Base-by-base conservation (phyloP, 23 red algal genomes). In the Agarophyton chilense region DNA sequence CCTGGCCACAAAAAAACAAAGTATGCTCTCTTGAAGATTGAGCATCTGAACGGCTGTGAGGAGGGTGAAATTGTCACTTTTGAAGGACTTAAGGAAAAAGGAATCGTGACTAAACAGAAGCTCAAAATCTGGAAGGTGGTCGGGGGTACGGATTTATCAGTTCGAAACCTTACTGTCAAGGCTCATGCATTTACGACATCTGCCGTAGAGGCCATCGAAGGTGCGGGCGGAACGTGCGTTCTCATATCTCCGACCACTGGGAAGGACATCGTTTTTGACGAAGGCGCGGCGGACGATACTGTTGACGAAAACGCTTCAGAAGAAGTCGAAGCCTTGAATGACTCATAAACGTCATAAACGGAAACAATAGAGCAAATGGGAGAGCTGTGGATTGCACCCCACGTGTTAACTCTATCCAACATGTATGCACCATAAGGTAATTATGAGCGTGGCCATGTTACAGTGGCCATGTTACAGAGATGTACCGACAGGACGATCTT, bases 101-200 rank as follows among this genome's bases (percentile, higher is more conserved):
- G 86, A 21, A 61, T 88, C n/a, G 82, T 99, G 63, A 93, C 90
- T 26, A 95, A 95, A 60, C 77, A 78, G 78, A 96, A 96, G 75
- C 43, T 68, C 19, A 99, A 95, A 33, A 84, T 99, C 46, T 78
- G 57, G 35, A 99, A 99, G 92, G 90, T 99, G 41, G 84, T 94
- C 19, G 97, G 97, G 14, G 91, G 92, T 10, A 84, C 72, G 0
- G 97, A 99, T 11, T 62, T 99, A 10, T 76, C 83, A 0, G 93
- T 91, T 29, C 50, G 77, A 41, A 91, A 94, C 44, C 72, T 99
- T 55, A 99, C 93, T 0, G 97, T 99, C 18, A 94, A 94, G 63
- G 97, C 97, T 33, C 97, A 99, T 81, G 97, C 97, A 9, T 99
- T 99, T 52, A 94, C 90, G 35, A 75, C 92, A 16, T 84, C 88